Conservation (phyloP, 202 grass and related monocot species). For the Schoenoplectus triqueter region DNA sequence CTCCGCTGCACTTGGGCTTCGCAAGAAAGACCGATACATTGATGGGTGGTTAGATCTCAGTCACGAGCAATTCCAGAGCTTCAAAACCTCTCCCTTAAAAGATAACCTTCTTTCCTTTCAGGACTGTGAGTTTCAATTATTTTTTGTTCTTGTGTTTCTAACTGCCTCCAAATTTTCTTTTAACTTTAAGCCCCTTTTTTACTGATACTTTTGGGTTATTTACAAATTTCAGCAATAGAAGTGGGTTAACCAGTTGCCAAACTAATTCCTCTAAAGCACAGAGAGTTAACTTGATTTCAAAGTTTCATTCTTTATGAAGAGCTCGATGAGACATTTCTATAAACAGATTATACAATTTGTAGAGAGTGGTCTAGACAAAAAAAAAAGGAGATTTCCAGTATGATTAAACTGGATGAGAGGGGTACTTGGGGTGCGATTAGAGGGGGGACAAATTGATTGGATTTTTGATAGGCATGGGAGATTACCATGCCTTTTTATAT, state of each 20-base stretch:
- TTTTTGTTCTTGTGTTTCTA: slow-evolving; percentile 9
- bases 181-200: neutral
- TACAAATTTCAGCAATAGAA: slow-evolving; percentile 30
- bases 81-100: slow-evolving; percentile 45
- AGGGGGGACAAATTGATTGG: neutral
- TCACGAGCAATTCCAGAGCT: slow-evolving; percentile 7
- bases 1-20: too few relatives aligned
- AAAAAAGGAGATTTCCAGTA: slow-evolving; percentile 24
- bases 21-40: too few relatives aligned
- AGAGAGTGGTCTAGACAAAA: slow-evolving; percentile 38
- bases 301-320: slow-evolving; percentile 47
- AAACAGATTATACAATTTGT: slow-evolving; percentile 46
- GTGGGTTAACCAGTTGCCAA: neutral
- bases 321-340: slow-evolving; percentile 47
- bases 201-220: slow-evolving; percentile 20
- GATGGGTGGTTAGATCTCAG: too few relatives aligned
- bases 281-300: neutral
- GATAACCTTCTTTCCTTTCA: slow-evolving; percentile 35
- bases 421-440: slow-evolving; percentile 23
- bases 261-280: slow-evolving; percentile 16
- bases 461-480: neutral
- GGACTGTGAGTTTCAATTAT: neutral
- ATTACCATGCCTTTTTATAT: neutral
- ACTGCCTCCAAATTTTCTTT: neutral
- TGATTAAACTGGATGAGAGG: slow-evolving; percentile 25